Base-by-base conservation (phyloP, 495 filamentous ascomycete genomes). In the Aspergillus kassunensis region DNA sequence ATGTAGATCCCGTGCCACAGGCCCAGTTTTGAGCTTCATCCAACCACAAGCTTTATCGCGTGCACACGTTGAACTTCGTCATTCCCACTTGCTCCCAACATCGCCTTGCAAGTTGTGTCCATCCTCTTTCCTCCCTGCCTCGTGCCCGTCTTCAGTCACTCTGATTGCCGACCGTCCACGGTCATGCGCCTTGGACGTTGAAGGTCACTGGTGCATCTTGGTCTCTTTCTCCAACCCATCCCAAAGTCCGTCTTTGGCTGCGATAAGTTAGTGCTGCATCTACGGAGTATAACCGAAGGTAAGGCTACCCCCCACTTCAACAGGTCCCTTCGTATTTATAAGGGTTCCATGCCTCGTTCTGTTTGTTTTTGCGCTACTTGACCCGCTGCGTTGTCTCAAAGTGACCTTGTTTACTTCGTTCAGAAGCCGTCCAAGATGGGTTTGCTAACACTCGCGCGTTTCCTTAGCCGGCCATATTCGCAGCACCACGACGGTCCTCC, bases 371-470 rank as follows among this genome's bases (percentile, higher is more conserved):
- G 27, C 20, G 29, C n/a, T n/a, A 8, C n/a, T 34, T 36, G 9
- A 24, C 19, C 20, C 23, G 7, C 20, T 23, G 25, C 18, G n/a
- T 27, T 18, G 27, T 39, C 30, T 29, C 12, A 44, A 21, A 31
- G 40, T 30, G 19, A n/a, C 1, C 21, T 41, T 33, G 20, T 50
- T 46, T 40, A 54, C 12, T 18, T 40, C 20, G 31, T 31, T 20
- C 10, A 35, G 19, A 27, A 41, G 43, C 29, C 29, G 19, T 35
- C n/a, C 20, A 73, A 2, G 7, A 73, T 73, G 69, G 66, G 62
- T 24, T 70, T 76, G 70, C 70, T 76, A 66, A 76, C 70, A 11
- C 64, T 74, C 36, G 59, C 54, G 19, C 73, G 70, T 45, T 73
- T 75, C 53, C 67, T 72, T 42, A 76, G 67, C 56, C 70, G 70